Evolutionary conservation across 2,329 filamentous ascomycete genomes (phyloP), one percentile per base, ranked within the genome.

Genomic region (Chaetoscypha palmicola): DNA sequence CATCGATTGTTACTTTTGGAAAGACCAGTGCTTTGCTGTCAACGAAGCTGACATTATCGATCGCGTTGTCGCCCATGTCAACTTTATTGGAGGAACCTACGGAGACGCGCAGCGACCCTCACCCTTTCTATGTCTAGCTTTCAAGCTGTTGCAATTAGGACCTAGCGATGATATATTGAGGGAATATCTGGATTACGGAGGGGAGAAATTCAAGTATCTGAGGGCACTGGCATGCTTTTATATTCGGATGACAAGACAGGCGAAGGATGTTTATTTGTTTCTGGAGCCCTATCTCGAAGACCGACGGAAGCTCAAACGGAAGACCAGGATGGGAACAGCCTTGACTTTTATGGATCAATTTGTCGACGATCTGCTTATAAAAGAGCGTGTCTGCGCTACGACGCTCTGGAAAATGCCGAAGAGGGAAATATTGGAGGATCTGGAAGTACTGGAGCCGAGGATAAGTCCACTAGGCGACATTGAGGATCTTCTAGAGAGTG

Each of bases 1-100:
- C 65, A 81, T 90, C 55, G 89, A 95, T 61, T 87, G 81, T 41
- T 94, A 95, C 68, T 98, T 95, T 71, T 98, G 89, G 85, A 96
- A 96, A 66, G 92, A 97, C 68, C 90, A 96, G 69, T 96, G 92
- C 64, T 98, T 97, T 67, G 92, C 86, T 32, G 74, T 98, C 53
- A 98, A 97, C 69, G 80, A 83, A 62, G 78, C 79, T 41, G 77
- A 81, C 65, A 71, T 98, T 4, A 83, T 95, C 57, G 87, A 96
- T 68, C 86, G 92, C 52, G 90, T 94, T 0, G 85, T 88, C 20
- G 84, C 91, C 56, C 75, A 82, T 65, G 76, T 98, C 36, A 75
- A 70, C 38, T 92, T 84, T 65, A 77, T 98, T 45, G 92, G 90
- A 51, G 92, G 92, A 54, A 94, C 89, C 4, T 88, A 88, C 59